These are phyloP conservation scores for Lathyrus sativus DNA, from an alignment of 306 rosid species.

Conservation along the genomic window DNA sequence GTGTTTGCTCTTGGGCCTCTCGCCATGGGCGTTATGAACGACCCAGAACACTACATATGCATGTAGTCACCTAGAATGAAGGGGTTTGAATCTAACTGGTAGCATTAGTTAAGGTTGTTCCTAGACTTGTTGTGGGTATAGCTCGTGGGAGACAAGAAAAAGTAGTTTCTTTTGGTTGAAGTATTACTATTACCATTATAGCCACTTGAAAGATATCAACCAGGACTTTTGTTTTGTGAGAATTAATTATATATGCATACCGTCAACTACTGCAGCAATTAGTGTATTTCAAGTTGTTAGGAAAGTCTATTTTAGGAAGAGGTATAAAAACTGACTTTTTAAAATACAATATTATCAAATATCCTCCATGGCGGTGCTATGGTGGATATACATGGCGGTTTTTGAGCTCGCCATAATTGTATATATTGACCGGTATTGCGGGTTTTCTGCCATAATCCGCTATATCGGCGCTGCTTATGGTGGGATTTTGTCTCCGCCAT, in stretches of 20 bases:
- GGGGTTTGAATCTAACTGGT: constrained; percentile 21
- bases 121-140: neutral
- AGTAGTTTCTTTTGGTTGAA: constrained; percentile 26
- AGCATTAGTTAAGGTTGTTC: neutral
- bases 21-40: too few species aligned
- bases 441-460: too few species aligned
- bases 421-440: too few species aligned
- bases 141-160: neutral
- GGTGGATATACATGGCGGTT: too few species aligned
- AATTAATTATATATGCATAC: constrained; percentile 10
- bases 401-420: too few species aligned
- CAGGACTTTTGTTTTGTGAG: constrained; percentile 18
- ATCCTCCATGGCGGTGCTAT: too few species aligned
- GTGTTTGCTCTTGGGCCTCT: too few species aligned
- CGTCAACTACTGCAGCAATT: neutral
- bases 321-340: neutral
- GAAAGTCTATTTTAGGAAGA: neutral
- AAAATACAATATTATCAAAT: too few species aligned
- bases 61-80: constrained; percentile 12
- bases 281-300: constrained; percentile 8
- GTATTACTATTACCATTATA: neutral
- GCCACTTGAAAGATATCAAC: constrained; percentile 18
- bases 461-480: too few species aligned
- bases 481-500: too few species aligned
- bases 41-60: neutral